Conservation (phyloP, 768 basidiomycete genomes). For the Gymnopilus junonius region DNA sequence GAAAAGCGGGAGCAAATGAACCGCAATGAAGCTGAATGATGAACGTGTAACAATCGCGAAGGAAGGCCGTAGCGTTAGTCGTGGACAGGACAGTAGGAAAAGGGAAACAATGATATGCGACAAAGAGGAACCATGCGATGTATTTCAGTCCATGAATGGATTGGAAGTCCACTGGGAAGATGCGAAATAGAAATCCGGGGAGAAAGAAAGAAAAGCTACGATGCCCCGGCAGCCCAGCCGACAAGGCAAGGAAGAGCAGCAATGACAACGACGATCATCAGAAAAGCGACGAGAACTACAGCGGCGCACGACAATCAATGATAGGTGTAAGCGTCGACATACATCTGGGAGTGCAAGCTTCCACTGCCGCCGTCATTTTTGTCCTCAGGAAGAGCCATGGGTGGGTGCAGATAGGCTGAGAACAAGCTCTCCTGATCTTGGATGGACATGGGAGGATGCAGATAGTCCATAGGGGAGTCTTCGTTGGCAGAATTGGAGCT, state of each 20-base stretch:
- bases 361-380: slow-evolving; percentile 14
- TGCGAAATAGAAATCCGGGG: slow-evolving; percentile 8
- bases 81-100: slow-evolving; percentile 4
- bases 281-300: neutral
- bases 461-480: slow-evolving; percentile 74
- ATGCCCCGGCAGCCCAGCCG: slow-evolving; percentile 19
- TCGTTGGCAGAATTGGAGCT: slow-evolving; percentile 33
- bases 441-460: slow-evolving; percentile 66
- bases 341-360: slow-evolving; percentile 28
- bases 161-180: slow-evolving; percentile 13
- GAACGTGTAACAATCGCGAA: slow-evolving; percentile 6
- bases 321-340: slow-evolving; percentile 23
- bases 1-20: slow-evolving; percentile 13
- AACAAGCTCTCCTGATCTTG: slow-evolving; percentile 69
- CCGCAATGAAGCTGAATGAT: slow-evolving; percentile 10
- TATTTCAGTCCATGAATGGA: slow-evolving; percentile 7
- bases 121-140: slow-evolving; percentile 19
- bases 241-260: neutral
- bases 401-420: slow-evolving; percentile 50
- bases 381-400: slow-evolving; percentile 47
- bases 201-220: neutral
- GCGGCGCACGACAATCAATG: neutral
- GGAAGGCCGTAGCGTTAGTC: slow-evolving; percentile 3
- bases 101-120: slow-evolving; percentile 17
- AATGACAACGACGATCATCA: neutral